Conservation (phyloP, 1,139 yeast genomes). For the Candida frijolesensis region DNA sequence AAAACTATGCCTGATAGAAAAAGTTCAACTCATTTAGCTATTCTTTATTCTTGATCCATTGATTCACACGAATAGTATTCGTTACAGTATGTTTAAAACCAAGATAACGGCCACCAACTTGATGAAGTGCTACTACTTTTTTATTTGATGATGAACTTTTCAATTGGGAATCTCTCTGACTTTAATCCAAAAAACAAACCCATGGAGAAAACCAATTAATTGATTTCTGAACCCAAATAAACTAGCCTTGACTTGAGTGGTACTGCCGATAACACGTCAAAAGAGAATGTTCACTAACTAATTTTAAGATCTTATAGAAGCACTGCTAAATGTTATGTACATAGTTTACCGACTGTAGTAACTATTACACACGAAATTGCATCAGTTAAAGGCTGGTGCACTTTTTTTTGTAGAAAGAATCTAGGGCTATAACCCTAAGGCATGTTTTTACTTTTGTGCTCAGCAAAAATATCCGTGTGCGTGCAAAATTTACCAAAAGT, state of each 20-base stretch:
- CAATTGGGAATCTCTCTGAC: constrained; percentile 46
- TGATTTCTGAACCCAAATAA: constrained; percentile 15
- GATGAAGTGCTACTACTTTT: not conserved
- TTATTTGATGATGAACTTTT: constrained; percentile 26
- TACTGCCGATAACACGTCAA: not conserved
- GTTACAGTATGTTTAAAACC: too few relatives aligned
- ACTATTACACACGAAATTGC: too few relatives aligned
- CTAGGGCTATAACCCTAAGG: constrained; percentile 11
- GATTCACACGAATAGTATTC: too few relatives aligned
- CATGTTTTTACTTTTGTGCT: not conserved
- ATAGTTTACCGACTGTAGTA: too few relatives aligned
- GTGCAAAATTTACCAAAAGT: not conserved
- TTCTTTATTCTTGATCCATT: too few relatives aligned
- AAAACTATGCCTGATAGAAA: too few relatives aligned
- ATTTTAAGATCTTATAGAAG: too few relatives aligned
- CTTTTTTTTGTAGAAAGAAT: too few relatives aligned
- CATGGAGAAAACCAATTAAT: constrained; percentile 29
- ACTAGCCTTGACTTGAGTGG: too few relatives aligned
- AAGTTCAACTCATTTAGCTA: too few relatives aligned
- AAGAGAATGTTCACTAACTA: not conserved
- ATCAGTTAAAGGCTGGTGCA: too few relatives aligned
- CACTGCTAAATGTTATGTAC: too few relatives aligned
- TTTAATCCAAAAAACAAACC: constrained; percentile 24
- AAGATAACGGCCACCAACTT: not conserved
- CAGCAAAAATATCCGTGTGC: not conserved